phyloP scores from a whole-genome alignment of 352 stramenopile species.

The Phytopythium chamaehyphon region DNA sequence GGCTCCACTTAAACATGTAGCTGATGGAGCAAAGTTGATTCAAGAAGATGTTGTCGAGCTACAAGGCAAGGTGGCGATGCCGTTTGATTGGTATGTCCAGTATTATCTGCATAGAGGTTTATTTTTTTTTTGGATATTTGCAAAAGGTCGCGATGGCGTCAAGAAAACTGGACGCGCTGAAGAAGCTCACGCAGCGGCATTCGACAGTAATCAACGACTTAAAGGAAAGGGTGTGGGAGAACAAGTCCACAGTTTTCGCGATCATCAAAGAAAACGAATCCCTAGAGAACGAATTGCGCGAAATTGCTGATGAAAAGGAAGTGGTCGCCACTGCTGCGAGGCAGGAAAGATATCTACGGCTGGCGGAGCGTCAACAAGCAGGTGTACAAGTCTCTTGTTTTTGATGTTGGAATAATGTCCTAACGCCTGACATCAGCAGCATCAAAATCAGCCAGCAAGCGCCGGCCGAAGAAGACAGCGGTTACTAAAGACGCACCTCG shows the following conservation, averaged over 20 bases:
- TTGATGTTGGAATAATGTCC: no score
- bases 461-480: not conserved
- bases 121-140: no score
- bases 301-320: not conserved
- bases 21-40: no score
- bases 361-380: conserved; percentile 1
- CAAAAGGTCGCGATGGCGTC: conserved; percentile 1
- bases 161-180: conserved; percentile 5
- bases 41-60: no score
- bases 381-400: conserved; percentile 1
- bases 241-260: not conserved
- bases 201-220: not conserved
- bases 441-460: not conserved
- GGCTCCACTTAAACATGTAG: no score
- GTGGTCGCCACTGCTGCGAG: not conserved
- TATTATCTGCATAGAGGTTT: no score
- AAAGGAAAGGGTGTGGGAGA: not conserved
- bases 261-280: conserved; percentile 1
- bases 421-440: not conserved
- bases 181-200: not conserved
- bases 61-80: no score
- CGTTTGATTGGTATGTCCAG: no score
- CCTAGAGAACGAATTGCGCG: conserved; percentile 2
- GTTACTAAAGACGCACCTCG: not conserved
- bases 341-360: not conserved